A percentile compares a stretch with the other conserved stretches of the same genome.
Evolutionary conservation across 192 early-diverging fungal genomes (phyloP).

Genomic region (Thoreauomyces humboldtii): DNA sequence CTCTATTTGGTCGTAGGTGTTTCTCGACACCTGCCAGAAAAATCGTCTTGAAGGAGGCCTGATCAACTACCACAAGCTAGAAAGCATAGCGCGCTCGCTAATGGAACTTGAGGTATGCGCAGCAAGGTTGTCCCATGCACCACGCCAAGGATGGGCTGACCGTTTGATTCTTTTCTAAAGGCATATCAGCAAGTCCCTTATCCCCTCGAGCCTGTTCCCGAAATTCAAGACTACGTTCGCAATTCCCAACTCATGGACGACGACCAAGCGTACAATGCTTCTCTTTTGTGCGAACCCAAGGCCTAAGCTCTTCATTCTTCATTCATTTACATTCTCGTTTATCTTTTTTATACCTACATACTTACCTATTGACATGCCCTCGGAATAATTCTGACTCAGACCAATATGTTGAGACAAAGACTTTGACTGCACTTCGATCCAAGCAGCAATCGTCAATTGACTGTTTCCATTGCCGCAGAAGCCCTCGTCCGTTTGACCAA

Average conservation of each 20-base stretch:
- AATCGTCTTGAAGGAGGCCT: slow-evolving; percentile 40
- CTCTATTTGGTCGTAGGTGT: slow-evolving; percentile 34
- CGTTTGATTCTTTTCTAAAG: slow-evolving; percentile 19
- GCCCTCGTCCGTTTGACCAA: no score
- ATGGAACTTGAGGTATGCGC: slow-evolving; percentile 55
- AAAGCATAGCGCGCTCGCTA: slow-evolving; percentile 50
- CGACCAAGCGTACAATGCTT: slow-evolving; percentile 49
- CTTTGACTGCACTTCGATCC: no score
- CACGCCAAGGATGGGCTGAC: background rate
- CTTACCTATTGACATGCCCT: no score
- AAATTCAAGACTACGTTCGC: slow-evolving; percentile 53
- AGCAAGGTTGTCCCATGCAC: no score
- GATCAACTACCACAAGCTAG: slow-evolving; percentile 57
- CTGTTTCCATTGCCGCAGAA: no score
- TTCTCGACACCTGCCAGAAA: slow-evolving; percentile 52
- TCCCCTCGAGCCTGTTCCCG: slow-evolving; percentile 40
- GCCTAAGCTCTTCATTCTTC: no score
- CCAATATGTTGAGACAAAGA: no score
- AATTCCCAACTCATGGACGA: slow-evolving; percentile 36
- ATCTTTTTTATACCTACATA: no score
- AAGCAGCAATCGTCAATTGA: no score
- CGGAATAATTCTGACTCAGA: no score
- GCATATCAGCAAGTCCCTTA: slow-evolving; percentile 49
- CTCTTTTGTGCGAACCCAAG: slow-evolving; percentile 50
- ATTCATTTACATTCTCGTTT: no score